Conservation (phyloP, 257 asterid species). For the Fraxinus pennsylvanica region DNA sequence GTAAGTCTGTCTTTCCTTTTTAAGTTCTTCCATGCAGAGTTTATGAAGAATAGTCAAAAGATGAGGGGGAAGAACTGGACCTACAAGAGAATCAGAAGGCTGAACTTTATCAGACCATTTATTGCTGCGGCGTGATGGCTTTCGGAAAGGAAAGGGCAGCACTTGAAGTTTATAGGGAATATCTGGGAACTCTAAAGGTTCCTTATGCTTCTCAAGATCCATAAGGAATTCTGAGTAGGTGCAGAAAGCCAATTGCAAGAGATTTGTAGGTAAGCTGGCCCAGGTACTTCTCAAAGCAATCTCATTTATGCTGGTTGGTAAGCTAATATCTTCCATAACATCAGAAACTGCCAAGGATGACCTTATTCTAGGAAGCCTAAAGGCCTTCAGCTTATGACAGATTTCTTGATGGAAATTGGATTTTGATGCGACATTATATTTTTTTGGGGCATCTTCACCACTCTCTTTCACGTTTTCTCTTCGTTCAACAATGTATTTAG, state of each 20-base stretch:
- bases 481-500: conserved; percentile 32
- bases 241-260: conserved; percentile 46
- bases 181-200: conserved; percentile 47
- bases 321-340: conserved; percentile 46
- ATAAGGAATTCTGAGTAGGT: conserved; percentile 36
- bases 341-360: conserved; percentile 30
- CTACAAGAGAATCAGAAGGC: conserved; percentile 42
- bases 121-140: conserved; percentile 49
- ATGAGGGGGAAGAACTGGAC: conserved; percentile 58
- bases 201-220: conserved; percentile 24
- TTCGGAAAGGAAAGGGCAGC: conserved; percentile 46
- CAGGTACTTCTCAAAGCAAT: conserved; percentile 53
- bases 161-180: conserved; percentile 40
- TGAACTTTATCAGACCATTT: conserved; percentile 45
- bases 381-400: conserved; percentile 41
- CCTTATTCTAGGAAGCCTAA: conserved; percentile 29
- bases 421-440: conserved; percentile 19
- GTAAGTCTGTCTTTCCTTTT: conserved; percentile 28
- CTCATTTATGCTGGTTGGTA: conserved; percentile 69
- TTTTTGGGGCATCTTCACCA: conserved; percentile 27
- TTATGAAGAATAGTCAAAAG: conserved; percentile 53
- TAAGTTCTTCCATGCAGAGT: conserved; percentile 36
- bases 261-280: conserved; percentile 47
- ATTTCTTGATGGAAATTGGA: conserved; percentile 38
- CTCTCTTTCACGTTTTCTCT: conserved; percentile 31